phyloP scores from a whole-genome alignment of 257 asterid species.

The Solanum phureja region DNA sequence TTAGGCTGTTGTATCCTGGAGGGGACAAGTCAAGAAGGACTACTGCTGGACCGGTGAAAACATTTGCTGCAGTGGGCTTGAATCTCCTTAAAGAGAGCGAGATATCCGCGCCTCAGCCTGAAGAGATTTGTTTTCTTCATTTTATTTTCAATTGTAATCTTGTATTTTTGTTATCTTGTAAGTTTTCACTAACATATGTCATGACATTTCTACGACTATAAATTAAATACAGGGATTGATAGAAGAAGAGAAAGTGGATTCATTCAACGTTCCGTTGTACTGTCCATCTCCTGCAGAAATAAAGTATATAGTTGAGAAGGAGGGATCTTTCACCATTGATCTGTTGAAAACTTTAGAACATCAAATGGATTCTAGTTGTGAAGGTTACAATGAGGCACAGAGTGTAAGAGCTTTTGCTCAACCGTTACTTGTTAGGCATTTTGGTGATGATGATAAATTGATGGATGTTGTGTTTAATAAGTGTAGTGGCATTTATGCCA shows the following conservation, averaged over 20 bases:
- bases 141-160: no score
- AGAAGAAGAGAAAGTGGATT: not conserved
- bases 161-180: no score
- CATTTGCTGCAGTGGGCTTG: no score
- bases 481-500: constrained; percentile 5
- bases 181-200: no score
- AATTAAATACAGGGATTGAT: not conserved
- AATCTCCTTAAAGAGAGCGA: no score
- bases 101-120: no score
- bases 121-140: no score
- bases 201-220: no score
- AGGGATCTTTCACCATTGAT: not conserved
- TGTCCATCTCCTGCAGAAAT: not conserved
- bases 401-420: constrained; percentile 58
- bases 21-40: no score
- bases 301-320: not conserved
- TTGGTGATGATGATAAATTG: constrained; percentile 16
- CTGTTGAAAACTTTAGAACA: not conserved
- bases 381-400: not conserved
- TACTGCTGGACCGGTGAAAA: no score
- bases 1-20: no score
- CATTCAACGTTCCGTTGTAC: not conserved
- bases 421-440: constrained; percentile 42
- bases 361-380: not conserved
- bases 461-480: constrained; percentile 30